Conservation (phyloP, 345 rosid genomes). For the Lagerstroemia speciosa region DNA sequence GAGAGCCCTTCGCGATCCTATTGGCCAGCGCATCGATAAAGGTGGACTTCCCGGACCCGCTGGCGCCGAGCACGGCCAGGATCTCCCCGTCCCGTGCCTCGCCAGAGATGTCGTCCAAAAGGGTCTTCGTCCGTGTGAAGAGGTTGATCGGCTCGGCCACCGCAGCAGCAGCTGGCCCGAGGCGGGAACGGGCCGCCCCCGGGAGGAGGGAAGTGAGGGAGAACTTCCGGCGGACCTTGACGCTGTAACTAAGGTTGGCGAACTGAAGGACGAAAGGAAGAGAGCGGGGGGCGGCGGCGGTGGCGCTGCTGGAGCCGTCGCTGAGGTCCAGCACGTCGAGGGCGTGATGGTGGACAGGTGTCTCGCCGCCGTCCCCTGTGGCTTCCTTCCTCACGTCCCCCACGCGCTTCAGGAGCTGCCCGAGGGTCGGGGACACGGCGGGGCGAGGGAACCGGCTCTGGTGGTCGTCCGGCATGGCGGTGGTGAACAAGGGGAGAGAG, state of each 20-base stretch:
- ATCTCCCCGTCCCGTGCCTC: conserved; percentile 88
- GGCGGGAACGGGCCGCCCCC: not conserved
- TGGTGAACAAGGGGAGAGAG: conserved; percentile 5
- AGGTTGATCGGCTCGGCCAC: conserved; percentile 29
- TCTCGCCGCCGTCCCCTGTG: conserved; percentile 56
- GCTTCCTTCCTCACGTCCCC: conserved; percentile 54
- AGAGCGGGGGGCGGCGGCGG: conserved; percentile 25
- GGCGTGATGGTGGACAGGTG: conserved; percentile 55
- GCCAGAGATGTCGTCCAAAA: conserved; percentile 70
- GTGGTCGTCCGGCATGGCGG: too few relatives aligned
- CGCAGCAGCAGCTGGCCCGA: conserved; percentile 14
- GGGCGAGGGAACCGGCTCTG: not conserved
- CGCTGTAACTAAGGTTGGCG: conserved; percentile 66
- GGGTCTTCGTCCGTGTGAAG: conserved; percentile 46
- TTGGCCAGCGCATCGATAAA: conserved; percentile 75
- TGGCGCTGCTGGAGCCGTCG: conserved; percentile 57
- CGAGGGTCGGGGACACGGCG: conserved; percentile 42
- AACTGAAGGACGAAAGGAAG: conserved; percentile 66
- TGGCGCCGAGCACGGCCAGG: conserved; percentile 84
- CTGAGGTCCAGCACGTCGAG: conserved; percentile 25
- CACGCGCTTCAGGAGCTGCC: conserved; percentile 63
- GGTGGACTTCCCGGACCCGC: conserved; percentile 90
- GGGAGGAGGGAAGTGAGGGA: conserved; percentile 25
- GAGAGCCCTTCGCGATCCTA: conserved; percentile 68
- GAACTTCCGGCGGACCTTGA: conserved; percentile 47